These are phyloP conservation scores for Drosera spatulata DNA, from an alignment of 179 eudicot genomes.

Conservation along the genomic window DNA sequence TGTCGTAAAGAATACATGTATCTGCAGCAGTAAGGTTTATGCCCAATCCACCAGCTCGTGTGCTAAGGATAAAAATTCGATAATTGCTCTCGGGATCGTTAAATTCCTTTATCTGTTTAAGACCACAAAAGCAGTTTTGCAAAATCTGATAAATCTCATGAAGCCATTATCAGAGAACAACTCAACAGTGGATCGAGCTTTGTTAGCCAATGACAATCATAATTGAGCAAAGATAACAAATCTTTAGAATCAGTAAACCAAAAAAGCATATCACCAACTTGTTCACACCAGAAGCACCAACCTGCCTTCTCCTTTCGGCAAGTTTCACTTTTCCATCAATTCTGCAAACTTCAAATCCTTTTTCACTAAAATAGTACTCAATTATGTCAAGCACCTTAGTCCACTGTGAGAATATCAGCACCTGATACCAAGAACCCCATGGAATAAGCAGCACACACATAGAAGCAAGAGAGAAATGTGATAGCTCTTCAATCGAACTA, in stretches of 20 bases:
- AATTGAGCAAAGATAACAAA: no score
- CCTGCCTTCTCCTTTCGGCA: conserved; percentile 84
- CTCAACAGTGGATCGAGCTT: no score
- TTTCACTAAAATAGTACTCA: conserved; percentile 87
- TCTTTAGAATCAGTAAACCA: no score
- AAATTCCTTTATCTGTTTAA: conserved; percentile 72
- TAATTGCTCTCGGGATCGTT: conserved; percentile 57
- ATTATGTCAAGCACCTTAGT: conserved; percentile 81
- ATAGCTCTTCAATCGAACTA: no score
- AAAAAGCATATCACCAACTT: not conserved
- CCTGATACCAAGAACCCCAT: conserved; percentile 31
- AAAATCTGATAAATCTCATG: not conserved
- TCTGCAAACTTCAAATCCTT: conserved; percentile 73
- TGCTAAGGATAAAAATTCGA: conserved; percentile 86
- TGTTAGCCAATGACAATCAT: no score
- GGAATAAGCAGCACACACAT: not conserved
- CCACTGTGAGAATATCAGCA: conserved; percentile 94
- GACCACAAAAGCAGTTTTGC: not conserved
- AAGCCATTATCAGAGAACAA: not conserved
- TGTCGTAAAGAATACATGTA: conserved; percentile 95
- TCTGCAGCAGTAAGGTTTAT: conserved; percentile 97
- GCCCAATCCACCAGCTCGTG: conserved; percentile 98
- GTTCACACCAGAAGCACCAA: conserved; percentile 7
- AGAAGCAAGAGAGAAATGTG: not conserved
- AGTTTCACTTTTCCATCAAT: conserved; percentile 89